phyloP scores from a whole-genome alignment of 306 rosid species.

The Lathyrus sativus region DNA sequence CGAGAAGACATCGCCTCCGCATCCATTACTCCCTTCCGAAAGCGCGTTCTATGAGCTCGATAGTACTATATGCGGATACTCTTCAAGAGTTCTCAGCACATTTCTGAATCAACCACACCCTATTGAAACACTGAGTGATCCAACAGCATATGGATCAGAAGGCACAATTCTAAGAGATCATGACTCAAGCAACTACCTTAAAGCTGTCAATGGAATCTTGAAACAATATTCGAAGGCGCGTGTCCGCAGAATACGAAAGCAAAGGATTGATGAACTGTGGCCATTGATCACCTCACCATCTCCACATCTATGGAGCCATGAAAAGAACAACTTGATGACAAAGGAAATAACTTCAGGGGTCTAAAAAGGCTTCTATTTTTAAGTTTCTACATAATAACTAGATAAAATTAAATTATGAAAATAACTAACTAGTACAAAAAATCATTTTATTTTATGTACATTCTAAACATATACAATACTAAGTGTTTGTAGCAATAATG shows the following conservation, averaged over 20 bases:
- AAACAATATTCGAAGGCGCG: constrained; percentile 49
- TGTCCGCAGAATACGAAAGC: constrained; percentile 45
- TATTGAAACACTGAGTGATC: constrained; percentile 81
- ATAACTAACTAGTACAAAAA: constrained; percentile 1
- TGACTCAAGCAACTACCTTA: constrained; percentile 82
- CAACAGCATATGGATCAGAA: constrained; percentile 85
- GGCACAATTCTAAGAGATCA: constrained; percentile 87
- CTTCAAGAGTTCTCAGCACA: constrained; percentile 54
- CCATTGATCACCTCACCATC: constrained; percentile 69
- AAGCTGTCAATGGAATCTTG: constrained; percentile 67
- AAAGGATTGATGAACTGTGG: constrained; percentile 55
- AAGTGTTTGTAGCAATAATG: neutral
- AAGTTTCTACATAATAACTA: constrained; percentile 2
- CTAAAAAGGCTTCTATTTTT: constrained; percentile 20
- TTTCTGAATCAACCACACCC: constrained; percentile 89
- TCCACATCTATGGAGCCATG: constrained; percentile 67
- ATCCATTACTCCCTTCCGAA: constrained; percentile 73
- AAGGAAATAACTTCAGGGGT: constrained; percentile 69
- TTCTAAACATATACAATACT: neutral
- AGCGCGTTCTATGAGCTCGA: constrained; percentile 67
- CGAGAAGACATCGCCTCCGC: constrained; percentile 76
- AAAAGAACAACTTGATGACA: constrained; percentile 42
- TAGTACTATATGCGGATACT: constrained; percentile 53
- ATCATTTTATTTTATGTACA: constrained; percentile 8
- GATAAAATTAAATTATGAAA: constrained; percentile 26